These are phyloP conservation scores for Botryotinia calthae DNA, from an alignment of 2,329 filamentous ascomycete genomes.

Conservation along the genomic window DNA sequence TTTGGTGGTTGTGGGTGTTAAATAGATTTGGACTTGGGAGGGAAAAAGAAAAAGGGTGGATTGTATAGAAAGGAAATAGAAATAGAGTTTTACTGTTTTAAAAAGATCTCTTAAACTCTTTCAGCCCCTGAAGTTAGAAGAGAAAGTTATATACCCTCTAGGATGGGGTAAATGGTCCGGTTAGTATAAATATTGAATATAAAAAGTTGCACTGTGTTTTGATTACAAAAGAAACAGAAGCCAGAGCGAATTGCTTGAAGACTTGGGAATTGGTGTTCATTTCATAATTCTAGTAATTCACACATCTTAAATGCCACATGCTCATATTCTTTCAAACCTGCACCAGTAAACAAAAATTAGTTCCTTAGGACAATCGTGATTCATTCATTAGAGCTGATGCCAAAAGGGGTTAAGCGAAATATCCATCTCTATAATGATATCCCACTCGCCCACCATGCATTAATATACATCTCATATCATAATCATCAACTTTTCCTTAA, in stretches of 20 bases:
- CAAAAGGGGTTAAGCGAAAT: conserved; percentile 22
- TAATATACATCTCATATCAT: conserved; percentile 21
- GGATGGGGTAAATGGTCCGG: neutral
- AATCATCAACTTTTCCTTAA: conserved; percentile 11
- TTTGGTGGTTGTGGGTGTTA: conserved; percentile 88
- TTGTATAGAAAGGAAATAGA: neutral
- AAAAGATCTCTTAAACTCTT: neutral
- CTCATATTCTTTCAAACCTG: neutral
- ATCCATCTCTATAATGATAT: neutral
- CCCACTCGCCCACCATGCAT: conserved; percentile 17
- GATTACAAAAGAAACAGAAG: neutral
- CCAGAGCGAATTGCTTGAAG: no score
- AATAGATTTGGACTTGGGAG: conserved; percentile 41
- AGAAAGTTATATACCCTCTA: neutral
- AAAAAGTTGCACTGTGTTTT: neutral
- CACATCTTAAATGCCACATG: no score
- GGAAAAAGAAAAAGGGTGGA: neutral
- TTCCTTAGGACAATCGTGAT: conserved; percentile 12
- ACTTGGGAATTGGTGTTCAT: neutral
- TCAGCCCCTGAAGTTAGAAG: neutral
- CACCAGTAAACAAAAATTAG: neutral
- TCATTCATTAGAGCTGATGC: conserved; percentile 19
- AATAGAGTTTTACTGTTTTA: neutral
- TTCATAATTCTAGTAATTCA: neutral
- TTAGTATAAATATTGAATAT: neutral